Evolutionary conservation across 768 basidiomycete genomes (phyloP).

Genomic region (Podaxis mareebaensis): DNA sequence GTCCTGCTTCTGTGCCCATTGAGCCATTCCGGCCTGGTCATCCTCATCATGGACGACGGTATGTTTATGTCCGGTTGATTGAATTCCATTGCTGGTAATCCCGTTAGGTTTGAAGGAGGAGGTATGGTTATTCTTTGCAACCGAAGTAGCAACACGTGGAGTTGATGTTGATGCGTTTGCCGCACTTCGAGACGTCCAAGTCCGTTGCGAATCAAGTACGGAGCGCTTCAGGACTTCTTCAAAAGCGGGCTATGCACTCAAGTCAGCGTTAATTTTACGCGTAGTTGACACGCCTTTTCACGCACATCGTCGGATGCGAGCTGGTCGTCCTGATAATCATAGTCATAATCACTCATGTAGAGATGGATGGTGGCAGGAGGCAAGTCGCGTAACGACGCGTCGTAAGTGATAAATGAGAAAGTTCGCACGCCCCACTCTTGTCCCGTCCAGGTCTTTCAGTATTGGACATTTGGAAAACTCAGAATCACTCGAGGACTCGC

Average conservation of each 20-base stretch:
- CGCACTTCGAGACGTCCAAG: background rate
- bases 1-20: constrained; percentile 5
- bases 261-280: background rate
- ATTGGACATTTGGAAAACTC: no score
- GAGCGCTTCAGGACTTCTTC: constrained; percentile 8
- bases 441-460: no score
- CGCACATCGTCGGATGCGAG: constrained; percentile 14
- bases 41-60: background rate
- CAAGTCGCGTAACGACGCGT: background rate
- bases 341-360: constrained; percentile 11
- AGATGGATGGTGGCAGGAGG: background rate
- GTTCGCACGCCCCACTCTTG: constrained; percentile 1
- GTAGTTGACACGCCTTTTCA: background rate
- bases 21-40: background rate
- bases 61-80: background rate
- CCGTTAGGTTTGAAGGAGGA: constrained; percentile 7
- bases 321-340: constrained; percentile 2
- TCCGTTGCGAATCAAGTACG: background rate
- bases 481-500: background rate
- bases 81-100: background rate
- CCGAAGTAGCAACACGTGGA: background rate
- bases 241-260: background rate
- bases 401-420: constrained; percentile 7
- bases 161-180: background rate
- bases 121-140: background rate